Percentiles rank a stretch among this genome's conserved stretches.
These are phyloP conservation scores for Eimeria necatrix DNA, from an alignment of 169 alveolate species.

Conservation along the genomic window DNA sequence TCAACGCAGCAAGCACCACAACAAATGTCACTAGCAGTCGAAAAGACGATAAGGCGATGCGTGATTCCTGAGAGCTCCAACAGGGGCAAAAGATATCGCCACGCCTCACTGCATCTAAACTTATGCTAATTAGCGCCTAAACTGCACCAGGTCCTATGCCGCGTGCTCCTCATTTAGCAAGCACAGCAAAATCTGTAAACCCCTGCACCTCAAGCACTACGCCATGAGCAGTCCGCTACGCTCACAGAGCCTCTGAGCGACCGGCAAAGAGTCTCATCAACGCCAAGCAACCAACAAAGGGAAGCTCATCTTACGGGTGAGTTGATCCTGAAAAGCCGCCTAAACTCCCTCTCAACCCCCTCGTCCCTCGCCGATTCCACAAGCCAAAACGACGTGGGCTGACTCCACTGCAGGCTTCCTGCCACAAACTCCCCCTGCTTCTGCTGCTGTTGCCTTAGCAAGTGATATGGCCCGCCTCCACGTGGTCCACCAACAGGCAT, in stretches of 20 bases:
- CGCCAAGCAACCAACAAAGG: too few relatives aligned
- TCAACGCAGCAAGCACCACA: slow-evolving; percentile 67
- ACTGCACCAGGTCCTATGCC: not conserved
- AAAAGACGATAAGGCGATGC: slow-evolving; percentile 62
- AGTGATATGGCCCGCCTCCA: slow-evolving; percentile 43
- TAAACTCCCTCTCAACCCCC: slow-evolving; percentile 66
- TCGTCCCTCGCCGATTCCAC: slow-evolving; percentile 69
- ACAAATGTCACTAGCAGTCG: slow-evolving; percentile 65
- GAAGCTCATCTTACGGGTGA: slow-evolving; percentile 16
- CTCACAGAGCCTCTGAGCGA: too few relatives aligned
- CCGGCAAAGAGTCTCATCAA: too few relatives aligned
- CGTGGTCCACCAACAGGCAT: slow-evolving; percentile 39
- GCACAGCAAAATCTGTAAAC: not conserved
- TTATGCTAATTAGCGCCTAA: not conserved
- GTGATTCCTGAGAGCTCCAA: slow-evolving; percentile 46
- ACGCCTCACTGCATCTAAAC: not conserved
- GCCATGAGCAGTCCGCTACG: not conserved
- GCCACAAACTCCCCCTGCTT: slow-evolving; percentile 48
- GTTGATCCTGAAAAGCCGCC: slow-evolving; percentile 63
- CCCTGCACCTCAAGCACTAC: not conserved
- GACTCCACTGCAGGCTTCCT: slow-evolving; percentile 66
- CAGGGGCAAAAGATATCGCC: not conserved
- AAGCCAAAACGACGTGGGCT: slow-evolving; percentile 73
- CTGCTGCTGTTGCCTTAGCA: slow-evolving; percentile 57
- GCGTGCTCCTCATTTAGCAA: not conserved